Base-by-base conservation (phyloP, 257 asterid genomes). In the Orobanche coerulescens region DNA sequence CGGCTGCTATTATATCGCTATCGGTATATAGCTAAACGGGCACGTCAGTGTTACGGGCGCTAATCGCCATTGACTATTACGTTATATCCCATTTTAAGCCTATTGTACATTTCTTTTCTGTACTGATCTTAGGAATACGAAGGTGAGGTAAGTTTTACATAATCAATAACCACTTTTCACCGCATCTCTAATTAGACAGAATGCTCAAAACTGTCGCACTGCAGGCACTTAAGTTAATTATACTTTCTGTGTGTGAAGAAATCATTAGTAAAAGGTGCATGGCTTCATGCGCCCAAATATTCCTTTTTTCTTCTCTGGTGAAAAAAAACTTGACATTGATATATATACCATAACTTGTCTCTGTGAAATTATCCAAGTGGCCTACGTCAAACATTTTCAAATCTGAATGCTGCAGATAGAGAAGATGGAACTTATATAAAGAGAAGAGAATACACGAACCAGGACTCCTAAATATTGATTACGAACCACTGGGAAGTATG, bases 401-500 rank as follows among this genome's bases (percentile, higher is more conserved):
- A 68, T 40, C 22, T 54, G 36, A 56, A 61, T 50, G 49, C 16
- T 22, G 70, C 43, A 54, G 24, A 52, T 24, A 9, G 33, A 69
- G 53, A 58, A 72, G 47, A 59, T 40, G 62, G 51, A 61, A 20
- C 25, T 37, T 18, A 3, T 19, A 23, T 14, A 55, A 24, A 36
- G 62, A 59, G 58, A 15, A 22, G 11, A 33, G 39, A 24, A 62
- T 30, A 34, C 24, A 73, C 85, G 61, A 49, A 79, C 85, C 85
- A 43, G 70, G 37, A 49, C 40, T 40, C 64, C 62, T 22, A 75
- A 36, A 53, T 39, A 47, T 36, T 53, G 76, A 48, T 75, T 46
- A 64, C 42, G 64, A 51, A 64, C 58, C 70, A 30, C 67, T 0
- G 81, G 74, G 61, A 47, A 47, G 63, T 61, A 54, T 20, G 78